Evolutionary conservation across 441 rosid genomes (phyloP), one percentile per base, ranked within the genome.

Genomic region (Erodium texanum): DNA sequence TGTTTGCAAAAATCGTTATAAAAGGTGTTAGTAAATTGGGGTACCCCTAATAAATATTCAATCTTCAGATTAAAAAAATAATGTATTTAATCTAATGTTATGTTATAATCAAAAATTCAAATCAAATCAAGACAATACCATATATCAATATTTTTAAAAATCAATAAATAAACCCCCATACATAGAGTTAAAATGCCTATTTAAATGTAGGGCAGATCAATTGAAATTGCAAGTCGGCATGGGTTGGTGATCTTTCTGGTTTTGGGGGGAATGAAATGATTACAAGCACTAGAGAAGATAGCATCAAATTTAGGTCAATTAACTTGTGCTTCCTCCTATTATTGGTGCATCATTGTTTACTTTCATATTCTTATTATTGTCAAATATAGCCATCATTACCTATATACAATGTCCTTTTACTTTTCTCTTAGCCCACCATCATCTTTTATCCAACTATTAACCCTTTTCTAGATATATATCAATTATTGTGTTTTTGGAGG

Each of bases 271-370:
- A 20, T 73, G 83, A 36, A 11, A 76, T 80, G 78, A 80, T 74
- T 77, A 70, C 76, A 24, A 29, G 34, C 79, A 78, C 81, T 3
- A 6, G 7, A n/a, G 7, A 73, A 59, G 19, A 3, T 0, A 22
- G 43, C 41, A 36, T 22, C 32, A 45, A 29, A 18, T 18, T 27
- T 1, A 24, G 8, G 29, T 50, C 5, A 41, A 27, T 27, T 27
- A 0, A 45, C 29, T 41, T 41, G 48, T 63, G 12, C 22, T 38
- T 68, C 9, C 38, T 64, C 62, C 68, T 67, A 72, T 80, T 67
- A 79, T 81, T 76, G 75, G 64, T 48, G 64, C 71, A 79, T 83
- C 68, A 83, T 83, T 81, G 63, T 50, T n/a, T 50, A 27, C 14
- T 50, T 50, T 41, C 48, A 16, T 20, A 50, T 15, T 16, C 58